These are phyloP conservation scores for Pseudocercospora crystallina DNA, from an alignment of 2,329 filamentous ascomycete species.

Conservation along the genomic window DNA sequence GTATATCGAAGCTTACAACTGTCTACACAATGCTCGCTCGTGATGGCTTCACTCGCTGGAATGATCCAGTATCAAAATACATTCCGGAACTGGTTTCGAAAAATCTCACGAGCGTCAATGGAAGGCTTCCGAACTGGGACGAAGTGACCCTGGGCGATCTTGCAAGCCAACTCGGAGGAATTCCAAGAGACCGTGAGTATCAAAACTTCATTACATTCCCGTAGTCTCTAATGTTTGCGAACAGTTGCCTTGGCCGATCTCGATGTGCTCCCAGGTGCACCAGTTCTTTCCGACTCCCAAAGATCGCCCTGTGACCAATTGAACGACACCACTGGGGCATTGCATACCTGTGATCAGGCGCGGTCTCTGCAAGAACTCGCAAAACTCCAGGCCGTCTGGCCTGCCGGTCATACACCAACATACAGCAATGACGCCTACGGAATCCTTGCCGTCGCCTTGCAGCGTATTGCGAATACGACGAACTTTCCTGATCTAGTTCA, in stretches of 20 bases:
- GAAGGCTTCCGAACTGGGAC: constrained; percentile 45
- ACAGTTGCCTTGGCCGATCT: not conserved
- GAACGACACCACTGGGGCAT: not conserved
- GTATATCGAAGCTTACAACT: constrained; percentile 7
- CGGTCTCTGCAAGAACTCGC: not conserved
- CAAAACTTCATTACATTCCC: too few relatives aligned
- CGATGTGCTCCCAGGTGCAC: not conserved
- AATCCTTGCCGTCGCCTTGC: not conserved
- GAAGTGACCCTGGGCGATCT: constrained; percentile 48
- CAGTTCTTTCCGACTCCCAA: not conserved
- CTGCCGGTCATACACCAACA: not conserved
- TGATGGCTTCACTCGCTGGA: not conserved
- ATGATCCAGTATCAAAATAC: constrained; percentile 44
- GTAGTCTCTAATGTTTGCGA: not conserved
- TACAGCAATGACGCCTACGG: constrained; percentile 6
- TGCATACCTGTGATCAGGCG: not conserved
- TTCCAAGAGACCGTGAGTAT: constrained; percentile 25
- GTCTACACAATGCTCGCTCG: constrained; percentile 6
- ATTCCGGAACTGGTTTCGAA: constrained; percentile 38
- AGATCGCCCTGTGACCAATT: not conserved
- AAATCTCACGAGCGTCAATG: constrained; percentile 31
- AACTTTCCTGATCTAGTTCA: not conserved
- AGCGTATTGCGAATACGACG: not conserved
- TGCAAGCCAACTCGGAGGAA: constrained; percentile 47
- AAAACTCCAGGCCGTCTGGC: not conserved